Evolutionary conservation across 176 grass and related monocot genomes (phyloP).

Genomic region (Miscanthus lutarioriparius): DNA sequence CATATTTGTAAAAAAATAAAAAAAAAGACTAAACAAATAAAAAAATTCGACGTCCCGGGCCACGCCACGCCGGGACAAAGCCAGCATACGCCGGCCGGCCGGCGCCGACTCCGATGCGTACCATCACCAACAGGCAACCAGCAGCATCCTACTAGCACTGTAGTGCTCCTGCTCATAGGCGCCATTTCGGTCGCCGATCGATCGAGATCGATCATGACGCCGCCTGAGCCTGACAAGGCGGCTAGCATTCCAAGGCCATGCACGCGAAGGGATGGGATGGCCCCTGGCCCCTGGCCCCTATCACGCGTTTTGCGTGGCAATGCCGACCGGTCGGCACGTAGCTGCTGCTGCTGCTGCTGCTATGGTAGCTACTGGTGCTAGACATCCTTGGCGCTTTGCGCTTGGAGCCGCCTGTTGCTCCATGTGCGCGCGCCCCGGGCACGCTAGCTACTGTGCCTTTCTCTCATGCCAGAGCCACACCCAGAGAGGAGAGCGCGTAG

Average conservation of each 20-base stretch:
- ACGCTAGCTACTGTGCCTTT: too few species aligned
- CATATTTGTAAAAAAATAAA: too few species aligned
- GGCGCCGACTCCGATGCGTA: conserved; percentile 25
- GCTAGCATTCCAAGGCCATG: conserved; percentile 27
- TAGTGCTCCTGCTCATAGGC: too few species aligned
- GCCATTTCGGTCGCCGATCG: too few species aligned
- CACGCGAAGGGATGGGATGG: neutral
- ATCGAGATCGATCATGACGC: neutral
- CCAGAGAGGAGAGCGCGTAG: too few species aligned
- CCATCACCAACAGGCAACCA: neutral
- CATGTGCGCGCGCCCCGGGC: neutral
- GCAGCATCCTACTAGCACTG: neutral
- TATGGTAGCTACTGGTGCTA: neutral
- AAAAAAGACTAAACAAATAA: too few species aligned
- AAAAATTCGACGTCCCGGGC: too few species aligned
- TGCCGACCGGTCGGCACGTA: conserved; percentile 29
- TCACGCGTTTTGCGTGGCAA: neutral
- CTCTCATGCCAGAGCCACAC: too few species aligned
- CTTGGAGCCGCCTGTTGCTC: neutral
- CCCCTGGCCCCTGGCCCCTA: too few species aligned
- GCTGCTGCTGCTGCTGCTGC: neutral
- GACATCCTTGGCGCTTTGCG: conserved; percentile 9
- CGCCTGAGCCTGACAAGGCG: neutral
- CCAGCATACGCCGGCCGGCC: conserved; percentile 3
- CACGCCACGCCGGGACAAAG: conserved; percentile 44